phyloP scores from a whole-genome alignment of 148 eudicot genomes.

The Chenopodium quinoa region DNA sequence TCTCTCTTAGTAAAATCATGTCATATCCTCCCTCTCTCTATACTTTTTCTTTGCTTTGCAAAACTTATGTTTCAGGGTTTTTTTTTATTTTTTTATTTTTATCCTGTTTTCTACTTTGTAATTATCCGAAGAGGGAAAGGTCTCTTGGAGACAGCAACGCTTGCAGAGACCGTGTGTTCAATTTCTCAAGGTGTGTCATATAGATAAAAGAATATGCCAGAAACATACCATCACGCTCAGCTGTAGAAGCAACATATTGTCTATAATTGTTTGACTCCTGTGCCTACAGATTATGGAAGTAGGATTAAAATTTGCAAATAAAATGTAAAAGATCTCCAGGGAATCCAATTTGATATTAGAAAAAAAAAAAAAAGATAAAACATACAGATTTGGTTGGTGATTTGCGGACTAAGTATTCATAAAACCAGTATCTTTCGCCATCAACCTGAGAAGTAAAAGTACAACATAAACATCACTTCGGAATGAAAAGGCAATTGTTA shows the following conservation, averaged over 20 bases:
- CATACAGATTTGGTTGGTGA: slow-evolving; percentile 83
- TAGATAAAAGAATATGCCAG: neutral
- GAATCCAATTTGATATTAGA: neutral
- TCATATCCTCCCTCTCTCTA: neutral
- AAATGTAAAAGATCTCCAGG: neutral
- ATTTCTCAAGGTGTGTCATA: neutral
- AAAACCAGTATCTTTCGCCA: slow-evolving; percentile 86
- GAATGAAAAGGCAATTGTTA: neutral
- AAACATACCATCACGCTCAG: slow-evolving; percentile 84
- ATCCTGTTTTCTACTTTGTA: neutral
- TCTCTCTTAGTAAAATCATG: too few relatives aligned
- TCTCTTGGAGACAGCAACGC: neutral
- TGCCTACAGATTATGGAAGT: slow-evolving; percentile 41
- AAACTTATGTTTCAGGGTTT: neutral
- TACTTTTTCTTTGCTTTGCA: neutral
- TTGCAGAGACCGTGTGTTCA: neutral
- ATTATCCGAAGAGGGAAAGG: neutral
- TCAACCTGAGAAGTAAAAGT: slow-evolving; percentile 54
- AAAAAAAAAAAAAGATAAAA: slow-evolving; percentile 17
- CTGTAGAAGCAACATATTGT: slow-evolving; percentile 78
- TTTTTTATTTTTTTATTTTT: too few relatives aligned
- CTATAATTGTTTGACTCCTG: slow-evolving; percentile 63
- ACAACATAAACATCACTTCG: slow-evolving; percentile 3
- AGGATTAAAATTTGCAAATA: slow-evolving; percentile 9
- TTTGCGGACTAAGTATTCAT: slow-evolving; percentile 90